Percentiles rank a stretch among this genome's conserved stretches.
These are phyloP conservation scores for Albifimbria verrucaria DNA, from an alignment of 2,329 filamentous ascomycete genomes.

Conservation along the genomic window DNA sequence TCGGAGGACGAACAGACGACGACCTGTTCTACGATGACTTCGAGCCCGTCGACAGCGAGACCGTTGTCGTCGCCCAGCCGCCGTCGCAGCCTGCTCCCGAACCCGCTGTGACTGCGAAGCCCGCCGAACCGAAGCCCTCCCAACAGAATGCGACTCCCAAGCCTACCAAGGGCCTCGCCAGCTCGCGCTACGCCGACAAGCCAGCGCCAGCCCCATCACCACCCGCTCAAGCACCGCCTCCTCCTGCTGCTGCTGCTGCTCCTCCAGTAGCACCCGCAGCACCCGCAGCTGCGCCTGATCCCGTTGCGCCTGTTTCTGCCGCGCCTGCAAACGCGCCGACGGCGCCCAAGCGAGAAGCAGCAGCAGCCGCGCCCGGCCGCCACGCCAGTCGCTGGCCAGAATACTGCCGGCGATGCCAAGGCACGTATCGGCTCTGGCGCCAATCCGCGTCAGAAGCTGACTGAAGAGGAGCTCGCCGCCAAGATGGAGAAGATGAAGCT, in stretches of 20 bases:
- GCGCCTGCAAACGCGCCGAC: slow-evolving; percentile 28
- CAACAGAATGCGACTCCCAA: slow-evolving; percentile 10
- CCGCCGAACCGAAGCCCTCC: slow-evolving; percentile 4
- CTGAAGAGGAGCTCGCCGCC: slow-evolving; percentile 53
- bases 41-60: slow-evolving; percentile 46
- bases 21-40: slow-evolving; percentile 62
- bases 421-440: slow-evolving; percentile 50
- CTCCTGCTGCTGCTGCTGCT: slow-evolving; percentile 12
- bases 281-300: slow-evolving; percentile 16
- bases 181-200: slow-evolving; percentile 31
- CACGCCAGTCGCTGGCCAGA: slow-evolving; percentile 19
- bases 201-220: background rate
- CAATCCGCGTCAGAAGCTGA: slow-evolving; percentile 59
- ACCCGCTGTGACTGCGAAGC: slow-evolving; percentile 10
- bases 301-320: too few relatives aligned
- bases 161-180: slow-evolving; percentile 21
- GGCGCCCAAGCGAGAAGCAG: slow-evolving; percentile 16
- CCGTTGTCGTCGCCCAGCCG: slow-evolving; percentile 23
- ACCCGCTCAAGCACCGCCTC: slow-evolving; percentile 6
- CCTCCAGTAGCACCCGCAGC: slow-evolving; percentile 10
- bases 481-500: slow-evolving; percentile 63
- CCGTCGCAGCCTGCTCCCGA: slow-evolving; percentile 10
- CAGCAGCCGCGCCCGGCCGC: background rate
- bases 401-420: slow-evolving; percentile 32
- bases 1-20: slow-evolving; percentile 58